Percentiles rank a stretch among this genome's conserved stretches.
phyloP scores from a whole-genome alignment of 73 alveolate species.

The Tetrahymena elliotti region DNA sequence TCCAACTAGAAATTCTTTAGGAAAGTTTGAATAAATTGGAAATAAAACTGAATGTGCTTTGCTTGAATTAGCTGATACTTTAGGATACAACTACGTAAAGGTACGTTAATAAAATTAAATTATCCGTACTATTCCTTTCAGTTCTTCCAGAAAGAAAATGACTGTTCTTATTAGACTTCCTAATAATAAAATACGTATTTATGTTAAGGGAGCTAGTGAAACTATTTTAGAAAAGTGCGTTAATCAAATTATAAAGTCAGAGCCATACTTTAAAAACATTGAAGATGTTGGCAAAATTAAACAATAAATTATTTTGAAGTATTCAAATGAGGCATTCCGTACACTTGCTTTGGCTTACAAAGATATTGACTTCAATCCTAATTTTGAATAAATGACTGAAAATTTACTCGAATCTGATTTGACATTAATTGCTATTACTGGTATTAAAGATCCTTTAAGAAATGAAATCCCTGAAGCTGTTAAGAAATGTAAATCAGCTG shows the following conservation, averaged over 20 bases:
- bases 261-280: constrained; percentile 8
- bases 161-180: constrained; percentile 60
- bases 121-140: constrained; percentile 66
- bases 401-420: constrained; percentile 48
- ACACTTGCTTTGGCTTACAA: constrained; percentile 77
- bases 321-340: constrained; percentile 66
- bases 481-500: constrained; percentile 76
- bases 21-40: constrained; percentile 48
- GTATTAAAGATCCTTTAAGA: constrained; percentile 90
- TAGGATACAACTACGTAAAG: constrained; percentile 19
- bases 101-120: constrained; percentile 17
- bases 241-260: constrained; percentile 34
- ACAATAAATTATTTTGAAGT: constrained; percentile 53
- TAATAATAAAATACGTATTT: constrained; percentile 46
- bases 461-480: constrained; percentile 82
- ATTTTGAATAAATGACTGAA: constrained; percentile 22
- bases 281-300: constrained; percentile 35
- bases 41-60: constrained; percentile 66
- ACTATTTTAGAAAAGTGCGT: constrained; percentile 55
- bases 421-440: constrained; percentile 70
- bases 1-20: constrained; percentile 35
- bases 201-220: constrained; percentile 89
- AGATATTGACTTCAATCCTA: constrained; percentile 42
- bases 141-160: constrained; percentile 89
- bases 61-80: constrained; percentile 31